phyloP scores from a whole-genome alignment of 352 stramenopile species.

The Globisporangium orthogonon region DNA sequence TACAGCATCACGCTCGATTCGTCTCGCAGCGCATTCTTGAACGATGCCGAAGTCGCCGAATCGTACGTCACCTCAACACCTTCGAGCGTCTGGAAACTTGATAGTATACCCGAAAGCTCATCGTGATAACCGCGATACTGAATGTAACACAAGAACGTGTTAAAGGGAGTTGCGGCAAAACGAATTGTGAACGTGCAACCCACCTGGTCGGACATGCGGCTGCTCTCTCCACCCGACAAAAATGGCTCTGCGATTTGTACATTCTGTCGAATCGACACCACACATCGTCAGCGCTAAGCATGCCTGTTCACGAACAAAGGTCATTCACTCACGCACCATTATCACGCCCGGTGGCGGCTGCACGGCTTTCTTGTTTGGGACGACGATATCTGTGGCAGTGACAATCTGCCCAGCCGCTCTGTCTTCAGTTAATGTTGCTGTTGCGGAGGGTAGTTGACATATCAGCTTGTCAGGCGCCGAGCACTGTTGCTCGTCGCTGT shows the following conservation, averaged over 20 bases:
- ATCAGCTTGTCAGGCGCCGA: neutral
- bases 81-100: constrained; percentile 29
- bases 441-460: neutral
- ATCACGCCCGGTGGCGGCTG: neutral
- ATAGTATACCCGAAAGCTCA: constrained; percentile 43
- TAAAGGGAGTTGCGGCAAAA: neutral
- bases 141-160: neutral
- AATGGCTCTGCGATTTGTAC: constrained; percentile 32
- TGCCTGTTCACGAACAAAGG: too few relatives aligned
- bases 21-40: constrained; percentile 22
- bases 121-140: constrained; percentile 29
- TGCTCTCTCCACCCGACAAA: constrained; percentile 5
- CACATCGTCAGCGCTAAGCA: too few relatives aligned
- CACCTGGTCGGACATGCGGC: constrained; percentile 3
- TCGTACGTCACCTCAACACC: constrained; percentile 34
- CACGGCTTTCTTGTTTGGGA: neutral
- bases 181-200: neutral
- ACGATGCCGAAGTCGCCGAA: constrained; percentile 22
- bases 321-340: neutral
- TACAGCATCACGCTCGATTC: constrained; percentile 35
- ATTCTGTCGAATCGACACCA: constrained; percentile 9
- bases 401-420: neutral
- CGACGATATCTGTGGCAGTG: neutral
- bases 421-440: neutral
- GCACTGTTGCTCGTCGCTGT: neutral